Conservation (phyloP, 495 filamentous ascomycete genomes). For the Clavariopsis aquatica region DNA sequence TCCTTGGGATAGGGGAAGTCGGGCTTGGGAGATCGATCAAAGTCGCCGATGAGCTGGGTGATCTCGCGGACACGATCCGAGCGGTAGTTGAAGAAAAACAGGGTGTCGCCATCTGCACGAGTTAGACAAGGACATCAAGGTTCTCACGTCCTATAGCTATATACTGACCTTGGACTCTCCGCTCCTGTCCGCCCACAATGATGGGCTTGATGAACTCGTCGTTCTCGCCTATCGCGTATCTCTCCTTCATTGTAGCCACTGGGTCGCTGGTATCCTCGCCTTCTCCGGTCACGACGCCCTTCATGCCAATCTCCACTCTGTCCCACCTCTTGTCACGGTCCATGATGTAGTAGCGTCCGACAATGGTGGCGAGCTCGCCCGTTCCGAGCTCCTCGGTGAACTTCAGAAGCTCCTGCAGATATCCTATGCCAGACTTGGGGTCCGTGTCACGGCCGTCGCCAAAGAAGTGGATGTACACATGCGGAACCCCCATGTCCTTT, state of each 20-base stretch:
- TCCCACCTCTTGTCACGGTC: constrained; percentile 99
- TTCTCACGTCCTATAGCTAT: constrained; percentile 7
- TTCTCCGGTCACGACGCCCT: constrained; percentile 80
- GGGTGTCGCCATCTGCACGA: constrained; percentile 74
- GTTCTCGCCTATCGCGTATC: constrained; percentile 82
- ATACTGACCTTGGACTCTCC: constrained; percentile 72
- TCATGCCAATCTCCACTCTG: constrained; percentile 82
- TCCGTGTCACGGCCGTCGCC: constrained; percentile 97
- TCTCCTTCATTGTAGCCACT: constrained; percentile 79
- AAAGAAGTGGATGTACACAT: constrained; percentile 98
- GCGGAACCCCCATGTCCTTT: constrained; percentile 79
- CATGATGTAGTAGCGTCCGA: constrained; percentile 98
- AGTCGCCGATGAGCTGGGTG: constrained; percentile 87
- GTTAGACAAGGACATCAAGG: constrained; percentile 24
- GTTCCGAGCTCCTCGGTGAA: constrained; percentile 78
- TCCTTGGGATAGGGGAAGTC: constrained; percentile 94
- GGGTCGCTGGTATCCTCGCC: constrained; percentile 83
- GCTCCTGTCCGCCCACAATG: constrained; percentile 82
- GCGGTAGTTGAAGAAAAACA: constrained; percentile 99
- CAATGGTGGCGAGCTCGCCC: constrained; percentile 88
- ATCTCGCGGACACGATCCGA: constrained; percentile 97
- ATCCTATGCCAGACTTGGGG: constrained; percentile 82
- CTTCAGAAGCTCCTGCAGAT: constrained; percentile 80
- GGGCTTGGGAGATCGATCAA: constrained; percentile 84
- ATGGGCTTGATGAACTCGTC: constrained; percentile 99